A percentile compares a stretch with the other conserved stretches of the same genome.
Conservation (phyloP, 805 yeast species). For the Saturnispora mendoncae region DNA sequence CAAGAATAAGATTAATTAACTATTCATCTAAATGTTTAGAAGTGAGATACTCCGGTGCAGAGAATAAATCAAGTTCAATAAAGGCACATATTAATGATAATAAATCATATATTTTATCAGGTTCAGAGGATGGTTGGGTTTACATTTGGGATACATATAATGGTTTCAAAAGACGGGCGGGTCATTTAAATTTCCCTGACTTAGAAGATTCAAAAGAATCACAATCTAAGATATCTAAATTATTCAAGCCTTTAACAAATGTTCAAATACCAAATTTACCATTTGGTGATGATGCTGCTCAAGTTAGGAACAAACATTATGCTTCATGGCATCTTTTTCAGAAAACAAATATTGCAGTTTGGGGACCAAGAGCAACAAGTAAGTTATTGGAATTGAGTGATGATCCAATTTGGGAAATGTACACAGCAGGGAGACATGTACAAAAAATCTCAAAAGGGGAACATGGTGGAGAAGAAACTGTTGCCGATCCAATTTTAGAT, state of each 20-base stretch:
- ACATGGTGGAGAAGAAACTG: constrained; percentile 9
- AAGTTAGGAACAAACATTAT: constrained; percentile 49
- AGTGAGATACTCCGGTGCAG: constrained; percentile 63
- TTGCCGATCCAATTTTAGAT: constrained; percentile 18
- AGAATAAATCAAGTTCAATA: constrained; percentile 64
- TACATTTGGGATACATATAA: constrained; percentile 55
- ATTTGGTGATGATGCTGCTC: constrained; percentile 26
- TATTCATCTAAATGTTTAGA: constrained; percentile 45
- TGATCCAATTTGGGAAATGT: constrained; percentile 45
- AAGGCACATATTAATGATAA: constrained; percentile 57
- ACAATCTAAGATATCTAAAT: constrained; percentile 16
- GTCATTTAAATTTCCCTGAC: neutral
- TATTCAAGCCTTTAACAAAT: constrained; percentile 18
- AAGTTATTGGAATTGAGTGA: constrained; percentile 61
- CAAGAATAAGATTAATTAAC: constrained; percentile 62
- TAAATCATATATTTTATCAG: constrained; percentile 51
- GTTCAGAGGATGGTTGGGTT: constrained; percentile 83
- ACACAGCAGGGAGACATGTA: constrained; percentile 4
- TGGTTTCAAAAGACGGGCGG: constrained; percentile 22
- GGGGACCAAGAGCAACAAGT: constrained; percentile 67
- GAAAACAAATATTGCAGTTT: constrained; percentile 62
- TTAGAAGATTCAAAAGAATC: constrained; percentile 13
- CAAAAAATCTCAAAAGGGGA: constrained; percentile 8
- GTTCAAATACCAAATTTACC: neutral
- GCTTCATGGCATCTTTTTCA: constrained; percentile 72